A percentile compares a stretch with the other conserved stretches of the same genome.
Evolutionary conservation across 306 rosid genomes (phyloP).

Genomic region (Potentilla sterilis): DNA sequence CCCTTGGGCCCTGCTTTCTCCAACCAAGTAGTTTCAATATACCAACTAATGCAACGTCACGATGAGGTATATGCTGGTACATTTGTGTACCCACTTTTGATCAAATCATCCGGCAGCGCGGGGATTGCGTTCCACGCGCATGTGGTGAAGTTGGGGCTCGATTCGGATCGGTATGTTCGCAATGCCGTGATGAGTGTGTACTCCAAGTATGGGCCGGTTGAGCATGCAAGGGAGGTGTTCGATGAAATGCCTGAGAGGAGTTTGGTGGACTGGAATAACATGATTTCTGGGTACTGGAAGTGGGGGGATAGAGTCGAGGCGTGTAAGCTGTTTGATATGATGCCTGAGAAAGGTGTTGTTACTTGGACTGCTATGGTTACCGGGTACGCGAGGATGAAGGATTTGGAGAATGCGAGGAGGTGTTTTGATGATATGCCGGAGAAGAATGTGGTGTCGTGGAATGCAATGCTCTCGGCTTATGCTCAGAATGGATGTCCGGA

Average conservation of each 20-base stretch:
- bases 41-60: conserved; percentile 32
- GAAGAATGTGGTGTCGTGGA: conserved; percentile 67
- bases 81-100: conserved; percentile 45
- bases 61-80: conserved; percentile 26
- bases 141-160: conserved; percentile 41
- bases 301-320: conserved; percentile 58
- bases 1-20: conserved; percentile 23
- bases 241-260: conserved; percentile 57
- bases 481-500: conserved; percentile 46
- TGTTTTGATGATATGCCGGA: conserved; percentile 57
- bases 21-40: conserved; percentile 33
- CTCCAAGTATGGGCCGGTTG: conserved; percentile 36
- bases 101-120: conserved; percentile 44
- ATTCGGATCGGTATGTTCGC: conserved; percentile 41
- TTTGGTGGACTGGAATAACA: conserved; percentile 61
- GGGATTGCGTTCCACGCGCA: conserved; percentile 46
- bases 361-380: conserved; percentile 70
- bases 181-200: conserved; percentile 47
- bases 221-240: conserved; percentile 46
- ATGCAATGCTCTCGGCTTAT: conserved; percentile 74
- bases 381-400: conserved; percentile 47
- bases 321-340: conserved; percentile 36
- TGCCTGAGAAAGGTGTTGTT: conserved; percentile 42
- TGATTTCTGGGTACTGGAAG: conserved; percentile 61
- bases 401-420: conserved; percentile 47